Conservation (phyloP, 345 rosid species). For the Murraya paniculata region DNA sequence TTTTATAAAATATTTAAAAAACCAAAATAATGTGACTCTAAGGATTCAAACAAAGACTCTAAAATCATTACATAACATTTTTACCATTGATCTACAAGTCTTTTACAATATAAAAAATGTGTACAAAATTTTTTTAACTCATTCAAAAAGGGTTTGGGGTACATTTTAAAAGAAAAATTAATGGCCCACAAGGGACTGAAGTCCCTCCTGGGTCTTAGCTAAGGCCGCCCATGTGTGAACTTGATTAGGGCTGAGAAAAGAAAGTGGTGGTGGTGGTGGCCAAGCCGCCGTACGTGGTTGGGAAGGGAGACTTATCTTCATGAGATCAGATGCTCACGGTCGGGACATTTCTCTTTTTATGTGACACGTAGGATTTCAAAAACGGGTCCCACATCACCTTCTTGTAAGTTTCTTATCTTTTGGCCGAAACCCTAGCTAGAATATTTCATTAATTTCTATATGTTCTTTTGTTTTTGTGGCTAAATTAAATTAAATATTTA, state of each 20-base stretch:
- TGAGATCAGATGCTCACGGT: conserved; percentile 24
- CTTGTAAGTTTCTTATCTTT: conserved; percentile 20
- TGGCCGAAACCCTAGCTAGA: conserved; percentile 3
- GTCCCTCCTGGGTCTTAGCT: too few species aligned
- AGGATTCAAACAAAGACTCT: too few species aligned
- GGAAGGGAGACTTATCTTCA: conserved; percentile 20
- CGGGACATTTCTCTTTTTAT: conserved; percentile 9
- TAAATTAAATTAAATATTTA: background rate
- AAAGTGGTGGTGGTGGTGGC: conserved; percentile 13
- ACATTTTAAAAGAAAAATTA: too few species aligned
- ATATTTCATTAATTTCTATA: background rate
- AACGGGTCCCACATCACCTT: conserved; percentile 21
- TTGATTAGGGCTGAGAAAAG: background rate
- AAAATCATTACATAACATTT: too few species aligned
- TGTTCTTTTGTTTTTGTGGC: background rate
- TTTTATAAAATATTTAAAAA: too few species aligned
- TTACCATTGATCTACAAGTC: too few species aligned
- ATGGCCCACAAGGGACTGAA: too few species aligned
- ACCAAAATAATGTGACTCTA: too few species aligned
- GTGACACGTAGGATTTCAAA: conserved; percentile 20
- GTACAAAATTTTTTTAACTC: too few species aligned
- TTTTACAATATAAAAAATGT: too few species aligned
- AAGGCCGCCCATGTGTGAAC: too few species aligned
- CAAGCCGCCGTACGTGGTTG: conserved; percentile 29
- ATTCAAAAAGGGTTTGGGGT: too few species aligned